Evolutionary conservation across 2,329 filamentous ascomycete species (phyloP), one percentile per base, ranked within the genome.

Genomic region (Sphaerulina populicola): DNA sequence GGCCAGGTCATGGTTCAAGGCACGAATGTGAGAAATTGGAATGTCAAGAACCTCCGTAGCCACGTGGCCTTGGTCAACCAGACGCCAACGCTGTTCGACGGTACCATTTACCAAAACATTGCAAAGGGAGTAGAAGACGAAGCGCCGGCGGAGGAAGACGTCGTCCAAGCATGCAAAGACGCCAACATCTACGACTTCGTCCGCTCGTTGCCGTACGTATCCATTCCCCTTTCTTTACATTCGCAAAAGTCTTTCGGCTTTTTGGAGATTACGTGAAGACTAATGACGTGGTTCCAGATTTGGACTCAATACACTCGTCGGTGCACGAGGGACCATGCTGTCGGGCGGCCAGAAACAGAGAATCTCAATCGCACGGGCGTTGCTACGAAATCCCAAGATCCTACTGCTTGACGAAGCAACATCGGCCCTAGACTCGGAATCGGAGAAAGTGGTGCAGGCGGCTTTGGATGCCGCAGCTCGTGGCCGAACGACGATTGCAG

Each of bases 211-310:
- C 23, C 23, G 23, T 27, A 27, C 23, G 23, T 27, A 7, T 27
- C 4, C 8, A 7, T 27, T 7, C 8, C 59, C 61, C 8, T 52
- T 62, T 2, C 8, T 52, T 62, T 2, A 77, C 77, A 1, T 77
- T 74, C 1, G 70, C 80, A 86, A 37, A 37, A 74, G 82, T 55
- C 77, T 79, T 48, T 83, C 83, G 0, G 86, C 82, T 23, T 82
- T 88, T 57, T 68, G 71, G 48, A 68, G 74, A 0, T 68, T 88
- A 12, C 82, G 82, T 27, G 6, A 27, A 27, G 23, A 27, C 23
- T 27, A 27, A 27, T 27, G 6, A 27, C 23, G 23, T 7, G 2
- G 3, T 6, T 27, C 6, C 23, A 27, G 23, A 0, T 69, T 82
- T 11, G 81, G 82, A 0, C 87, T 86, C 62, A 69, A 83, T 10